These are phyloP conservation scores for Sphagnum tenellum DNA, from an alignment of 225 moss, liverwort and hornwort genomes.

Conservation along the genomic window DNA sequence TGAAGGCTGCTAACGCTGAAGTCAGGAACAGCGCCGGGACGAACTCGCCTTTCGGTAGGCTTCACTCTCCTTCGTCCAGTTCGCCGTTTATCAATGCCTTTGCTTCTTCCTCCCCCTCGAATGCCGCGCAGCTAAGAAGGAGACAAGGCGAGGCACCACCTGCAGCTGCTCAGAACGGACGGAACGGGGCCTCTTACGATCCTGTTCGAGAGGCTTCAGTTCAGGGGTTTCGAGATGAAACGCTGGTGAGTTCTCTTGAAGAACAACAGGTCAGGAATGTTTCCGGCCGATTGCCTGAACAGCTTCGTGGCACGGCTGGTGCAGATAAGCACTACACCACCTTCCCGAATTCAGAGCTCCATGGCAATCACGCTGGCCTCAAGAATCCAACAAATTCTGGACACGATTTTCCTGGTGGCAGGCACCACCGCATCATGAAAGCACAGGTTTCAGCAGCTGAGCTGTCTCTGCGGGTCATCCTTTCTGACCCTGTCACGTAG, in stretches of 20 bases:
- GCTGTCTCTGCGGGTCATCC: conserved; percentile 69
- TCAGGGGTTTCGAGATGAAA: conserved; percentile 50
- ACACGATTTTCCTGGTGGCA: conserved; percentile 24
- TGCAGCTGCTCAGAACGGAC: conserved; percentile 37
- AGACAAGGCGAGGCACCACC: conserved; percentile 34
- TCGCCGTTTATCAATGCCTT: conserved; percentile 57
- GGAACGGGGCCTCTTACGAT: conserved; percentile 36
- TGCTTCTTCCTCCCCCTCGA: conserved; percentile 47
- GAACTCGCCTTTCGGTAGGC: conserved; percentile 55
- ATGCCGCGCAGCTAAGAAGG: conserved; percentile 50
- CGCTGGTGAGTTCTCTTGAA: conserved; percentile 45
- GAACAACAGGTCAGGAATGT: conserved; percentile 31
- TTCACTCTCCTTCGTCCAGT: conserved; percentile 51
- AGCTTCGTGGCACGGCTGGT: conserved; percentile 49
- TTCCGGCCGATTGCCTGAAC: conserved; percentile 54
- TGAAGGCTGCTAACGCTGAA: conserved; percentile 39
- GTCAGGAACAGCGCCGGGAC: conserved; percentile 21
- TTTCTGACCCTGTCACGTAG: conserved; percentile 91
- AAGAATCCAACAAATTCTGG: conserved; percentile 25
- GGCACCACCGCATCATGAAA: conserved; percentile 47
- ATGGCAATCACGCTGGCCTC: conserved; percentile 41
- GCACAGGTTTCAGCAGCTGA: conserved; percentile 48
- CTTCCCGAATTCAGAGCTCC: conserved; percentile 60
- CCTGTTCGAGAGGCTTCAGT: conserved; percentile 38
- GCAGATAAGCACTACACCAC: conserved; percentile 87